Evolutionary conservation across 192 early-diverging fungal genomes (phyloP).

Genomic region (Linnemannia zychae): DNA sequence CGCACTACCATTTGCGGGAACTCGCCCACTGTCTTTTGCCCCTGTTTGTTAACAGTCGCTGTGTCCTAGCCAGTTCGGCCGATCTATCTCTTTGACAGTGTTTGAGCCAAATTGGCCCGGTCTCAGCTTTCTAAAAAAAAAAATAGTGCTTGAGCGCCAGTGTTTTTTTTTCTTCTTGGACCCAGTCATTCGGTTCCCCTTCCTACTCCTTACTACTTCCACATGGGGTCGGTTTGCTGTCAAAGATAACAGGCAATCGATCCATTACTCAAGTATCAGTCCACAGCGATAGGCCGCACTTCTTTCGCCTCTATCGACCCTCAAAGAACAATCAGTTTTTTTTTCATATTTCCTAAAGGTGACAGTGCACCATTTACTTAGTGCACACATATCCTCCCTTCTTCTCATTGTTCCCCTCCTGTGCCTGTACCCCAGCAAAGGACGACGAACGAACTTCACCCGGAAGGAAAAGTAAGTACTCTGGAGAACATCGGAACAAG

Average conservation of each 20-base stretch:
- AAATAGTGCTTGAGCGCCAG: neutral
- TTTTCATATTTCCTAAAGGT: neutral
- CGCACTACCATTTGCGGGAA: slow-evolving; percentile 1
- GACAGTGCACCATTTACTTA: too few species aligned
- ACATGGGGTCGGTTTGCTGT: neutral
- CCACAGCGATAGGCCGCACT: neutral
- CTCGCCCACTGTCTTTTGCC: neutral
- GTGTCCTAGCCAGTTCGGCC: neutral
- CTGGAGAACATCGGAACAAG: slow-evolving; percentile 6
- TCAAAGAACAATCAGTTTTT: too few species aligned
- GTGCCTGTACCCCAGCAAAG: too few species aligned
- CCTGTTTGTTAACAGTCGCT: neutral
- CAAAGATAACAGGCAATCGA: slow-evolving; percentile 14
- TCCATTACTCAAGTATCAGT: slow-evolving; percentile 5
- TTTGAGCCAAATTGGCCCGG: neutral
- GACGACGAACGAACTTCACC: neutral
- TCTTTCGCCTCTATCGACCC: neutral
- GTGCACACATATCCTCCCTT: too few species aligned
- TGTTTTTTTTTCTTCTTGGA: neutral
- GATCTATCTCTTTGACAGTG: neutral
- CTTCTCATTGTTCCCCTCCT: too few species aligned
- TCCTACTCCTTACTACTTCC: neutral
- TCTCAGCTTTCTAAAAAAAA: neutral
- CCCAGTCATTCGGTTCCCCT: slow-evolving; percentile 2
- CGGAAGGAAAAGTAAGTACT: neutral